Conservation (phyloP, 129 eudicot genomes). For the Chrysanthemum lavandulifolium region DNA sequence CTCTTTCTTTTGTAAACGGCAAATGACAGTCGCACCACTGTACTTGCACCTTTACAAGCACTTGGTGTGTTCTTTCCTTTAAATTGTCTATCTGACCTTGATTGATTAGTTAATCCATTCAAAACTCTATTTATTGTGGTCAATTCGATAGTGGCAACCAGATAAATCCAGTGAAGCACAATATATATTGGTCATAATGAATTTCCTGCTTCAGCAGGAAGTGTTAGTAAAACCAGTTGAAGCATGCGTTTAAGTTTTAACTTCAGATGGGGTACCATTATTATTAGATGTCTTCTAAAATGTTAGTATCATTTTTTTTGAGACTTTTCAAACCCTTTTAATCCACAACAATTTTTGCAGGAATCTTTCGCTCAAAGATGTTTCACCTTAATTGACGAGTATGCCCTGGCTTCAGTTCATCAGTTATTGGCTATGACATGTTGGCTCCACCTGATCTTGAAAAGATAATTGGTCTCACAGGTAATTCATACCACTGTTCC, state of each 20-base stretch:
- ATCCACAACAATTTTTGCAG: conserved; percentile 32
- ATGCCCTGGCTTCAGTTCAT: conserved; percentile 96
- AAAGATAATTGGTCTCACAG: conserved; percentile 90
- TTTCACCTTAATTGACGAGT: conserved; percentile 76
- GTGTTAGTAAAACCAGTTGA: not conserved
- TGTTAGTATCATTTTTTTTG: not conserved
- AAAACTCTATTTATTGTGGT: not conserved
- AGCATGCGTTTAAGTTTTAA: not conserved
- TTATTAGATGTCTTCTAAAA: conserved; percentile 9
- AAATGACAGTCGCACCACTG: no score
- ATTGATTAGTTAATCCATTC: not conserved
- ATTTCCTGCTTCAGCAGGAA: not conserved
- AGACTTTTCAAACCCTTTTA: not conserved
- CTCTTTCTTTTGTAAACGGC: not conserved
- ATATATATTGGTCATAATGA: not conserved
- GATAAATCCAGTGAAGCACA: not conserved
- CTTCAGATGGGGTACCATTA: not conserved
- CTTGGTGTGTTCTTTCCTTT: not conserved
- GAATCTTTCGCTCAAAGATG: conserved; percentile 85
- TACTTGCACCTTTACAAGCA: not conserved
- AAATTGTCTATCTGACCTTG: not conserved
- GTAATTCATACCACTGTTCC: conserved; percentile 36
- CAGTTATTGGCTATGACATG: conserved; percentile 95
- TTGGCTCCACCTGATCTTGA: conserved; percentile 99
- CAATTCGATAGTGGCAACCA: not conserved